Conservation (phyloP, 2,329 filamentous ascomycete species). For the Penicillium sp. region DNA sequence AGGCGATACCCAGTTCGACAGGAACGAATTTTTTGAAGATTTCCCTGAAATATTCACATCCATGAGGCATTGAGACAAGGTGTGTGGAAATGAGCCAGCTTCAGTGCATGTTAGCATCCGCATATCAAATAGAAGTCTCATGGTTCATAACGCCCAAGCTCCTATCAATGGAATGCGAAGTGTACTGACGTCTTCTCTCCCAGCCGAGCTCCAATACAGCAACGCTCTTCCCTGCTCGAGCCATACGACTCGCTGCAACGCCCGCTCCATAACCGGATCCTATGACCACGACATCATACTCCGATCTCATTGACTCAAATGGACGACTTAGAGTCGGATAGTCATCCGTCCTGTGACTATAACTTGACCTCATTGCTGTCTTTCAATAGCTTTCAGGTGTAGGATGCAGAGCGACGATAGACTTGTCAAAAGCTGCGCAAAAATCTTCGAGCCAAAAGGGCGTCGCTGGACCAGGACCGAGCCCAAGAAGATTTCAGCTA, state of each 20-base stretch:
- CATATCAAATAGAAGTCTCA: neutral
- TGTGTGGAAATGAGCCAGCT: constrained; percentile 14
- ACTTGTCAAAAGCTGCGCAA: neutral
- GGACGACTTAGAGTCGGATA: constrained; percentile 8
- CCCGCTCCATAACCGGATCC: constrained; percentile 68
- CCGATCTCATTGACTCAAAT: constrained; percentile 4
- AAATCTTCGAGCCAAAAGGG: neutral
- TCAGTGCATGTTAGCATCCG: neutral
- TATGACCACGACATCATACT: constrained; percentile 65
- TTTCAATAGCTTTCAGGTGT: neutral
- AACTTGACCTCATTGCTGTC: neutral
- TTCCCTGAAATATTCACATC: constrained; percentile 12
- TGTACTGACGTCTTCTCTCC: constrained; percentile 56
- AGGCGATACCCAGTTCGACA: constrained; percentile 2
- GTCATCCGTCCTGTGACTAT: neutral
- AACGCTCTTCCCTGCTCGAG: constrained; percentile 59
- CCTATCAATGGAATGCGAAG: neutral
- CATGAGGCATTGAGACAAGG: constrained; percentile 7
- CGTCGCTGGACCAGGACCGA: neutral
- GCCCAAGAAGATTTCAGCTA: neutral
- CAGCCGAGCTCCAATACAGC: constrained; percentile 64
- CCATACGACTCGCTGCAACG: constrained; percentile 64
- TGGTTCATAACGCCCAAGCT: neutral
- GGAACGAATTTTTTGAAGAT: neutral
- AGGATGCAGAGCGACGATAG: neutral